Percentiles rank a stretch among this genome's conserved stretches.
Evolutionary conservation across 78 protist species (phyloP).

Genomic region (Cavenderia fasciculata): DNA sequence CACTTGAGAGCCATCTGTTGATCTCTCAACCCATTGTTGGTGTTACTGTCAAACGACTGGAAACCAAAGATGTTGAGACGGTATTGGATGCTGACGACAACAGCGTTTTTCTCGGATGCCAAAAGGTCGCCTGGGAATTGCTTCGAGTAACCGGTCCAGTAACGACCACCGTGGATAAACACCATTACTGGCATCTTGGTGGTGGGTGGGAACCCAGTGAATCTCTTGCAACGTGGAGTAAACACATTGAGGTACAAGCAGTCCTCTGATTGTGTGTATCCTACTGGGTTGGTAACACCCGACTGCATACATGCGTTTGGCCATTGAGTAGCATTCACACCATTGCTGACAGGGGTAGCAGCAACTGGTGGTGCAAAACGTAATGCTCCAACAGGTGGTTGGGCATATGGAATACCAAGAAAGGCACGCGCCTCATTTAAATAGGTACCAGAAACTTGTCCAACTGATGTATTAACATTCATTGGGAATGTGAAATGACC

Average conservation of each 20-base stretch:
- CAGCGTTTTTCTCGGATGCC: constrained; percentile 34
- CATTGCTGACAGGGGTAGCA: not conserved
- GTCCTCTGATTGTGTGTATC: constrained; percentile 49
- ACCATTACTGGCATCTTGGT: constrained; percentile 47
- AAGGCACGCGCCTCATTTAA: constrained; percentile 61
- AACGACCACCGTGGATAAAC: constrained; percentile 68
- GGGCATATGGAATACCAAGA: constrained; percentile 82
- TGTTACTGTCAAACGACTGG: constrained; percentile 57
- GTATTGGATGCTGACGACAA: constrained; percentile 83
- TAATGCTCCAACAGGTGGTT: constrained; percentile 79
- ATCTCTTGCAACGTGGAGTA: constrained; percentile 39
- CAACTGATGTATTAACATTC: not conserved
- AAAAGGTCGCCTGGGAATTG: constrained; percentile 28
- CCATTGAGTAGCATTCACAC: not conserved
- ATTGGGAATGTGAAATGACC: constrained; percentile 15
- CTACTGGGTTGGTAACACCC: not conserved
- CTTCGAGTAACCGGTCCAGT: constrained; percentile 7
- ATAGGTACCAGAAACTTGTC: constrained; percentile 13
- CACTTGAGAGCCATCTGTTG: constrained; percentile 86
- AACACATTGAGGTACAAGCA: constrained; percentile 79
- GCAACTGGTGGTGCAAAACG: constrained; percentile 74
- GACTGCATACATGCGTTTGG: constrained; percentile 56
- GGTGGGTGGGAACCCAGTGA: not conserved
- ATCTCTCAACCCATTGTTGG: constrained; percentile 82
- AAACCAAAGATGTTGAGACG: constrained; percentile 84